These are phyloP conservation scores for Xylaria sp. DNA, from an alignment of 2,329 filamentous ascomycete species.

Conservation along the genomic window DNA sequence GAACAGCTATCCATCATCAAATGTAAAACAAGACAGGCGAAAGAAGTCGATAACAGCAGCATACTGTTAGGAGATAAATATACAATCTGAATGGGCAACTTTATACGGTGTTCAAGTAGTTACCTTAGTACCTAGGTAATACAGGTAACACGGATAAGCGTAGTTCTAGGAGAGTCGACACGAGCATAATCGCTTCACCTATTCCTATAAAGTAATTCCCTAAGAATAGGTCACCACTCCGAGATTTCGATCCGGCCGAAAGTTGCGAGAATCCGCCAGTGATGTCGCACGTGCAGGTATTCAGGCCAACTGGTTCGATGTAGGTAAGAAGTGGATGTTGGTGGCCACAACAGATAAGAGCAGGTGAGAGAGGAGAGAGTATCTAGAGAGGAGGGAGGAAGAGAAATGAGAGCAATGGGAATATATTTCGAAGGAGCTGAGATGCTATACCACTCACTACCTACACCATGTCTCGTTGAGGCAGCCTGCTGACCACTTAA, in stretches of 20 bases:
- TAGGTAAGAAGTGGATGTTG: not conserved
- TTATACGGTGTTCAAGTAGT: not conserved
- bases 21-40: not conserved
- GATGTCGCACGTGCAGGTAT: not conserved
- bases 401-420: not conserved
- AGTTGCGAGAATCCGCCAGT: not conserved
- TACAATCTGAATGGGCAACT: not conserved
- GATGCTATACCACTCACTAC: not conserved
- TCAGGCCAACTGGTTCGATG: not conserved
- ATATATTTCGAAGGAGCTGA: slow-evolving; percentile 7
- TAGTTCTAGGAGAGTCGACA: not conserved
- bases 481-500: slow-evolving; percentile 21
- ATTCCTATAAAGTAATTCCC: not conserved
- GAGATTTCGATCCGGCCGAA: not conserved
- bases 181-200: not conserved
- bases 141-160: not conserved
- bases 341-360: not conserved
- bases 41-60: slow-evolving; percentile 21
- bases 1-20: not conserved
- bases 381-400: not conserved
- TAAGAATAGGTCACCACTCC: not conserved
- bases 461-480: slow-evolving; percentile 2
- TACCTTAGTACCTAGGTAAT: not conserved
- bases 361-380: not conserved
- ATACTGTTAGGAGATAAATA: slow-evolving; percentile 11